Evolutionary conservation across 352 stramenopile species (phyloP).

Genomic region (Thalassiosira oceanica): DNA sequence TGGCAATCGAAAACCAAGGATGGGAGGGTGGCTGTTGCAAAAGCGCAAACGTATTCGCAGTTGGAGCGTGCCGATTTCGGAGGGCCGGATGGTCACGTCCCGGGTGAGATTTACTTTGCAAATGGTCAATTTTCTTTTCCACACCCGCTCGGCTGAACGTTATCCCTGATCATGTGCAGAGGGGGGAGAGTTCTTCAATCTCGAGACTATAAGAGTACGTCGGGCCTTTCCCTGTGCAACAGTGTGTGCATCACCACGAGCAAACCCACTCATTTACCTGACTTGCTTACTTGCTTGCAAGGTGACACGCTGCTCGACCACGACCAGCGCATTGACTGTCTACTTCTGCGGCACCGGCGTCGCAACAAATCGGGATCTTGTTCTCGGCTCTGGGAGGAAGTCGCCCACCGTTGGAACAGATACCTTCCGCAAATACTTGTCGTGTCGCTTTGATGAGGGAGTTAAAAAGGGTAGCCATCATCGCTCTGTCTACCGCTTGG

Average conservation of each 20-base stretch:
- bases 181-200: too few relatives aligned
- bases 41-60: neutral
- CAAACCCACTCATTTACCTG: too few relatives aligned
- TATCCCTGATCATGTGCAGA: too few relatives aligned
- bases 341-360: conserved; percentile 15
- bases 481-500: conserved; percentile 15
- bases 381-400: conserved; percentile 1
- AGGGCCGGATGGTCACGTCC: neutral
- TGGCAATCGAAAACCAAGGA: conserved; percentile 3
- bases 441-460: conserved; percentile 7
- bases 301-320: conserved; percentile 17
- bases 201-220: neutral
- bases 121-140: too few relatives aligned
- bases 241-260: too few relatives aligned
- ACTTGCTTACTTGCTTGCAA: too few relatives aligned
- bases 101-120: neutral
- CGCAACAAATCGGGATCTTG: conserved; percentile 5
- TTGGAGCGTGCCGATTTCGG: neutral
- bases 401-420: neutral
- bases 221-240: too few relatives aligned
- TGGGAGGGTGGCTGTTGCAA: neutral
- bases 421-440: conserved; percentile 8
- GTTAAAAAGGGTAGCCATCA: conserved; percentile 3
- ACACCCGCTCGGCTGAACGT: too few relatives aligned
- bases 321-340: conserved; percentile 5